These are phyloP conservation scores for Juglanconis sp. DNA, from an alignment of 2,329 filamentous ascomycete genomes.

Conservation along the genomic window DNA sequence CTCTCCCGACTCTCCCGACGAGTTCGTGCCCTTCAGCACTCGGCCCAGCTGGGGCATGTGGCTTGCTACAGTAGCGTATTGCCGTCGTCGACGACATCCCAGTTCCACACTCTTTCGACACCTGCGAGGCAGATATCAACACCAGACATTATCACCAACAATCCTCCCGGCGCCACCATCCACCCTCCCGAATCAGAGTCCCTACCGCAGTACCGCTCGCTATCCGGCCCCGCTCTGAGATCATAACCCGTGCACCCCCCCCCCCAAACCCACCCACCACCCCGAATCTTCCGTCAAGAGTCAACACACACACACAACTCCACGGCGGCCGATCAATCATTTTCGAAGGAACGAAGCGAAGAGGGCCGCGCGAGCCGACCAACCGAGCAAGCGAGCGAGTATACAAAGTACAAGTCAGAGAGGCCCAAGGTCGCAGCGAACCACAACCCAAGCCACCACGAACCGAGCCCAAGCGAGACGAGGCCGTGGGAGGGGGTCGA, in stretches of 20 bases:
- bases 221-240: conserved; percentile 15
- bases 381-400: too few relatives aligned
- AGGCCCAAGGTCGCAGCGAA: background rate
- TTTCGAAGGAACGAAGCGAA: too few relatives aligned
- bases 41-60: too few relatives aligned
- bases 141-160: background rate
- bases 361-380: too few relatives aligned
- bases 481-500: background rate
- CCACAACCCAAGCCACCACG: background rate
- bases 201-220: background rate
- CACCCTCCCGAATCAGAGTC: background rate
- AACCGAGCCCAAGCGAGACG: background rate
- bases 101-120: too few relatives aligned
- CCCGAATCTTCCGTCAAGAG: conserved; percentile 1
- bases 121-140: too few relatives aligned
- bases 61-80: too few relatives aligned
- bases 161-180: background rate
- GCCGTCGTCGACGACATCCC: too few relatives aligned
- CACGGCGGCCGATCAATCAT: too few relatives aligned
- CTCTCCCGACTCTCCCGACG: background rate
- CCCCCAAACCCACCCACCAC: background rate
- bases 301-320: too few relatives aligned
- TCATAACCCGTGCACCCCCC: conserved; percentile 1
- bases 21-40: too few relatives aligned
- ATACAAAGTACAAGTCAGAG: too few relatives aligned